Base-by-base conservation (phyloP, 192 early-diverging fungal genomes). In the Gamsiella multidivaricata region DNA sequence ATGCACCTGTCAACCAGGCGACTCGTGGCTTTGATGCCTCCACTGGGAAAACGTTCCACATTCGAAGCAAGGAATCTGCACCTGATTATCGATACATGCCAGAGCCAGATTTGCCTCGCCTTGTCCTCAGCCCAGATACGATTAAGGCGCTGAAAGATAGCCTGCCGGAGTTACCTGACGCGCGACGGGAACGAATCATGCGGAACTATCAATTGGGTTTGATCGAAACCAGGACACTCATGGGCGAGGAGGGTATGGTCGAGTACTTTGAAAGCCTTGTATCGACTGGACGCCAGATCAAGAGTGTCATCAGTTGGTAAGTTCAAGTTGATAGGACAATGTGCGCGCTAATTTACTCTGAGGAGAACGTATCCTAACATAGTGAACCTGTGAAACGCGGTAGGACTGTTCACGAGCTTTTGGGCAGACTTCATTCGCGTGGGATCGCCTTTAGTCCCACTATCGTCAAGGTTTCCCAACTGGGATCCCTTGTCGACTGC, bases 71-170 rank as follows among this genome's bases (percentile, higher is more conserved):
- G 69, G 96, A 98, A 60, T 83, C 88, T n/a, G 89, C 91, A 4
- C 87, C 85, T 1, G 96, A 98, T 78, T 98, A 98, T 78, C 57
- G 83, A 29, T 97, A 93, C 66, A 94, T 96, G 90, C 92, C 94
- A 22, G 96, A 97, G 64, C 84, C 91, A 1, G 91, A 94, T 68
- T 52, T 92, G 47, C 91, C 91, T 10, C 54, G 83, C 25, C 56
- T 93, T 0, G 65, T 82, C 15, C 54, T 90, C 11, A 59, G 80
- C 34, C 39, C 79, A 29, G 83, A 85, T 50, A 51, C n/a, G 10
- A 47, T 61, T 5, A 25, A 52, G 15, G 33, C 31, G 0, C 59
- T 91, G 29, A 73, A 65, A 18, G 63, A 61, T 1, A 64, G 33
- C 1, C 55, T 95, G 15, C 92, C 96, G 6, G 94, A 96, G 71